These are phyloP conservation scores for Fusarium illudens DNA, from an alignment of 2,329 filamentous ascomycete species.

Conservation along the genomic window DNA sequence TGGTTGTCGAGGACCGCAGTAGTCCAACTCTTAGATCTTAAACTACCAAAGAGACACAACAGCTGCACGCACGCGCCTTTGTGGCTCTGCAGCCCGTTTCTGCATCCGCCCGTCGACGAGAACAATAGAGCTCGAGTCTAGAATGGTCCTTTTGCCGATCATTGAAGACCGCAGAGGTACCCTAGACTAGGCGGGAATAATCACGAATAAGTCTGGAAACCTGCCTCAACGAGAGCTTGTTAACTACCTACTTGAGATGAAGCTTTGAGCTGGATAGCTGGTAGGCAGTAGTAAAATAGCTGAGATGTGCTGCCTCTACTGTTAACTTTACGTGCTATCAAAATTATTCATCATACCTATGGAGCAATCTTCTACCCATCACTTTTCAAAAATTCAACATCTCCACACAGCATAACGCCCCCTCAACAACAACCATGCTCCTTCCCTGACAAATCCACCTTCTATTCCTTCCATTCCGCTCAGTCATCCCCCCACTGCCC, in stretches of 20 bases:
- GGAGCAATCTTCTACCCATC: neutral
- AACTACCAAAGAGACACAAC: neutral
- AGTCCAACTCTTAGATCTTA: neutral
- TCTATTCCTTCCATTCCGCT: neutral
- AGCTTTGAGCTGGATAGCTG: neutral
- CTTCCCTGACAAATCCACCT: neutral
- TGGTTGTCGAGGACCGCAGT: too few relatives aligned
- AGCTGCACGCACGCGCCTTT: neutral
- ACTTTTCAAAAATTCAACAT: neutral
- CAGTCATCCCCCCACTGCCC: neutral
- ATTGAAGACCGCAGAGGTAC: neutral
- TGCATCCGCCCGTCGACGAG: neutral
- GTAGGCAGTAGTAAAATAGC: too few relatives aligned
- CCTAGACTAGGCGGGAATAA: neutral
- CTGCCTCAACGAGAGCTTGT: neutral
- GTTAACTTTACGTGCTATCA: too few relatives aligned
- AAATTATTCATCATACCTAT: too few relatives aligned
- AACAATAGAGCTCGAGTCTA: neutral
- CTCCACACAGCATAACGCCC: neutral
- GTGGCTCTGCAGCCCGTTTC: neutral
- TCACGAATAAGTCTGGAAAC: neutral
- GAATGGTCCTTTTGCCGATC: slow-evolving; percentile 1
- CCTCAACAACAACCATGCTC: neutral
- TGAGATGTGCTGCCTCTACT: too few relatives aligned
- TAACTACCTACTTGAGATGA: neutral